Conservation (phyloP, 148 eudicot genomes). For the Vaccinium myrtillus region DNA sequence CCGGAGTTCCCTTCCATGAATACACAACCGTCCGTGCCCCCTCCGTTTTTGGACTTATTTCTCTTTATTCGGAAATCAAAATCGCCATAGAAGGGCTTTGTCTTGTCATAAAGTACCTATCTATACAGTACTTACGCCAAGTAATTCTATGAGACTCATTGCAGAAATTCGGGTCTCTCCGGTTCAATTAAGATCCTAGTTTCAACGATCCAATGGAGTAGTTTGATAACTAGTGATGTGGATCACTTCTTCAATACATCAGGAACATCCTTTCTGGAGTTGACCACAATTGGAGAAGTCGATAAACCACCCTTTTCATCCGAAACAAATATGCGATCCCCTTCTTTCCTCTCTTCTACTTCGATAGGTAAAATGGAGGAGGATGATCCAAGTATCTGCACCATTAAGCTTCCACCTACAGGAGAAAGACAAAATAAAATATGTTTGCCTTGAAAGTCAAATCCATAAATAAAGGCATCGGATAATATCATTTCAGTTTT, state of each 20-base stretch:
- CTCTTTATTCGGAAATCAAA: not conserved
- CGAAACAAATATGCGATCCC: slow-evolving; percentile 16
- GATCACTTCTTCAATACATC: slow-evolving; percentile 27
- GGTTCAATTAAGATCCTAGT: not conserved
- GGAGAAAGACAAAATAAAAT: slow-evolving; percentile 1
- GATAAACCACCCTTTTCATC: slow-evolving; percentile 25
- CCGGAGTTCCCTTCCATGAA: not conserved
- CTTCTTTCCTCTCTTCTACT: slow-evolving; percentile 8
- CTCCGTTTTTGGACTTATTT: not conserved
- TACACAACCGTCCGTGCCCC: not conserved
- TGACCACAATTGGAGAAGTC: slow-evolving; percentile 31
- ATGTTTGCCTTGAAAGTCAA: not conserved
- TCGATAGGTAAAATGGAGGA: slow-evolving; percentile 22
- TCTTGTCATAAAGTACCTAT: not conserved
- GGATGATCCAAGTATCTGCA: slow-evolving; percentile 58
- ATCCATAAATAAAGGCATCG: not conserved
- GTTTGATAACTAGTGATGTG: not conserved
- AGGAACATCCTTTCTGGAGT: slow-evolving; percentile 30
- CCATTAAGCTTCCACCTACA: slow-evolving; percentile 60
- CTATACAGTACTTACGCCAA: not conserved
- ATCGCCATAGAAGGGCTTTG: not conserved
- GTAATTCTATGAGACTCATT: not conserved
- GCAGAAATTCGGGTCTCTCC: not conserved
- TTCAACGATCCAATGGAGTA: not conserved
- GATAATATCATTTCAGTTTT: not conserved